Base-by-base conservation (phyloP, 2,329 filamentous ascomycete genomes). In the Colletotrichum tofieldiae region DNA sequence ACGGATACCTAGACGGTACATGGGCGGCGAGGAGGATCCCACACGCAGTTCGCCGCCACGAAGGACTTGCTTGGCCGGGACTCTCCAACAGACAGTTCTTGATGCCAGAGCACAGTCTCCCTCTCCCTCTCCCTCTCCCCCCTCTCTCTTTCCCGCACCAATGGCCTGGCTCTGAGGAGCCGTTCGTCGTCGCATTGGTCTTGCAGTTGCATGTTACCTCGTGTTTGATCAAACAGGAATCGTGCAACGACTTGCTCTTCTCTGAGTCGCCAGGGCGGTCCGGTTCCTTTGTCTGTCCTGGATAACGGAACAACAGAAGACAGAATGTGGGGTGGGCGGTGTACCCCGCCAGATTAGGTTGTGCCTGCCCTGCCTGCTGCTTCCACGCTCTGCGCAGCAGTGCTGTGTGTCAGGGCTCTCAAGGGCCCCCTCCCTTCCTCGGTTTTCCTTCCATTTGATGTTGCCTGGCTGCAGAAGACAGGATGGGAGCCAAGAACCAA, bases 271-370 rank as follows among this genome's bases (percentile, higher is more conserved):
- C 47, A 5, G 8, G n/a, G n/a, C 35, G 35, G n/a, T 55, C 29
- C 51, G 29, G 51, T 23, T 5, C 37, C 51, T 71, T 68, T 71
- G 51, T 71, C 16, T 71, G 51, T 71, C 16, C 58, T 69, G 35
- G 58, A n/a, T 37, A 54, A 7, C 37, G 60, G 32, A 47, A 35
- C 23, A 14, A 35, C 16, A 43, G 12, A 32, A 16, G 52, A 26
- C 12, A 37, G n/a, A 20, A 23, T 5, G 47, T 18, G 16, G 41
- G 26, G 35, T 55, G 35, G 37, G 65, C 37, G 29, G 49, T 26
- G 52, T 51, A 35, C 59, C 69, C 69, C 65, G 65, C 59, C 59
- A 69, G 54, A 54, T 59, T 47, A 64, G 56, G 32, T 67, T 56
- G 55, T 39, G 62, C 62, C 45, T 55, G 47, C 41, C 55, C 58